Evolutionary conservation across 176 grass and related monocot species (phyloP).

Genomic region (Carex myosuroides): DNA sequence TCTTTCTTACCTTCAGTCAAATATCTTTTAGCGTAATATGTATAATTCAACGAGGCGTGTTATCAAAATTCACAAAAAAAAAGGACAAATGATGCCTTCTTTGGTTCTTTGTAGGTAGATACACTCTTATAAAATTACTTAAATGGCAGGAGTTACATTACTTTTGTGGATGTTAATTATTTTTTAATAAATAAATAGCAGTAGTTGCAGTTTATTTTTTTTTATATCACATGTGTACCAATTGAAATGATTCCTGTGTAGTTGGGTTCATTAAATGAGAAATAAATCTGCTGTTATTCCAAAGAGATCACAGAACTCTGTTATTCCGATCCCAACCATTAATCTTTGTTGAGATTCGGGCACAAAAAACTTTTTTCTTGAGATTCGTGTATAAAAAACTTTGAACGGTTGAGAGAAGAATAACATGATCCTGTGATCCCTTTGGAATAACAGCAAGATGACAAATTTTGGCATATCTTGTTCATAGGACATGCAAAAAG

Average conservation of each 20-base stretch:
- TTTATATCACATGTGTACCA: neutral
- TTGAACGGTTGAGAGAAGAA: too few species aligned
- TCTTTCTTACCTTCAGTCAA: too few species aligned
- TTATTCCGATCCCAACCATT: too few species aligned
- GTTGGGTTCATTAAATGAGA: slow-evolving; percentile 6
- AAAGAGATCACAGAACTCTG: too few species aligned
- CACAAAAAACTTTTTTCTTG: too few species aligned
- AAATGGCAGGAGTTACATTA: too few species aligned
- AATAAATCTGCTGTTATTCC: too few species aligned
- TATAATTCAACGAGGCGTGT: neutral
- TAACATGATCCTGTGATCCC: too few species aligned
- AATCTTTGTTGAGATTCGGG: too few species aligned
- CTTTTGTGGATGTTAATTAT: neutral
- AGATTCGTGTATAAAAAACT: too few species aligned
- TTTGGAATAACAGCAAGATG: neutral
- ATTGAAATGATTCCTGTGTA: slow-evolving; percentile 3
- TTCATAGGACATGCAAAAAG: neutral
- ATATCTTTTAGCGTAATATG: too few species aligned
- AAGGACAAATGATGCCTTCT: neutral
- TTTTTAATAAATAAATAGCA: neutral
- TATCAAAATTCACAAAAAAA: neutral
- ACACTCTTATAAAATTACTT: too few species aligned
- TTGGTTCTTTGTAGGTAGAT: neutral
- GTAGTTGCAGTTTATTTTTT: neutral
- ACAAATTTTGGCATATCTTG: neutral